Percentiles rank a stretch among this genome's conserved stretches.
Evolutionary conservation across 345 rosid genomes (phyloP).

Genomic region (Syzygium oleosum): DNA sequence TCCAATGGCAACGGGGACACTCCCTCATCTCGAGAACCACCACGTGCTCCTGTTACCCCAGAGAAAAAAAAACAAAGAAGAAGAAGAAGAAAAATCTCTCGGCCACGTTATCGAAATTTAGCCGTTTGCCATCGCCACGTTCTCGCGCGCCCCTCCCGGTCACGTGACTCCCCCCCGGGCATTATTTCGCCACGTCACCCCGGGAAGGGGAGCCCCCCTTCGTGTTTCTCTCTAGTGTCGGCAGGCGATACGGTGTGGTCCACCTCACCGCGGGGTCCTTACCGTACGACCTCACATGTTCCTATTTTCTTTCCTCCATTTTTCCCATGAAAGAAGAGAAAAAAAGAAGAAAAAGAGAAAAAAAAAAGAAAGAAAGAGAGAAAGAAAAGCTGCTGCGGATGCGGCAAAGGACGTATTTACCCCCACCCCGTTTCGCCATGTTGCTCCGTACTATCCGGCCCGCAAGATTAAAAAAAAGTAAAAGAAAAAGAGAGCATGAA

Average conservation of each 20-base stretch:
- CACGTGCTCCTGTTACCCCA: too few relatives aligned
- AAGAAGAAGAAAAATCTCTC: too few relatives aligned
- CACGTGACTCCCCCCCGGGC: background rate
- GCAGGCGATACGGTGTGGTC: background rate
- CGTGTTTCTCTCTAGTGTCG: background rate
- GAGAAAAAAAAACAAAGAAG: too few relatives aligned
- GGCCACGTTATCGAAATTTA: background rate
- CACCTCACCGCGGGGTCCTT: background rate
- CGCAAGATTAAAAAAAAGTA: background rate
- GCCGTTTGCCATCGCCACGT: background rate
- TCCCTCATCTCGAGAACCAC: background rate
- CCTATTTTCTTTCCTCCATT: too few relatives aligned
- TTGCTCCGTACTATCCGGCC: background rate
- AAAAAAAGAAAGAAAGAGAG: accelerated
- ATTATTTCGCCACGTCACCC: background rate
- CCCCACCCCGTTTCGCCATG: background rate
- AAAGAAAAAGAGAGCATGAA: too few relatives aligned
- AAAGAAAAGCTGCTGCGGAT: background rate
- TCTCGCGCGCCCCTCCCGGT: background rate
- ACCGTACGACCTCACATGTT: background rate
- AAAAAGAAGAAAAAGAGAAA: too few relatives aligned
- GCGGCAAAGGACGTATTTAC: background rate
- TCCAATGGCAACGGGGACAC: background rate
- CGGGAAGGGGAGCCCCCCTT: background rate
- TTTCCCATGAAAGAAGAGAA: too few relatives aligned